Base-by-base conservation (phyloP, 2,329 filamentous ascomycete genomes). In the Sphaceloma murrayae region DNA sequence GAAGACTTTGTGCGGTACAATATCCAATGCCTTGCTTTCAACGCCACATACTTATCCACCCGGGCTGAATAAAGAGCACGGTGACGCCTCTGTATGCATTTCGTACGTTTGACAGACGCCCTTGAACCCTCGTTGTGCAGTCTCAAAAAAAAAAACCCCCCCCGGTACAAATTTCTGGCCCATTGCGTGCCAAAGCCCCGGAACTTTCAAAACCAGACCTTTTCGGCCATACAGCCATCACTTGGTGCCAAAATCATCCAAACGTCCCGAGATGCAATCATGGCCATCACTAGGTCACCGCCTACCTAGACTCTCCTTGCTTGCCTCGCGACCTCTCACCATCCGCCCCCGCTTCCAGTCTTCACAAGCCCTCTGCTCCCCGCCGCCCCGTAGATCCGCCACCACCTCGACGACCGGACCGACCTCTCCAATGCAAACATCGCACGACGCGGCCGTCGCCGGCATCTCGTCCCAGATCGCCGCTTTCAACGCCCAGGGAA, bases 401-500 rank as follows among this genome's bases (percentile, higher is more conserved):
- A 40, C 13, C 11, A 40, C 26, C 19, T 14, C 36, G 4, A 40
- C 22, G 4, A 40, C 36, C 5, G 19, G 43, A n/a, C n/a, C 62
- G 26, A 16, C 10, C 24, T 34, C 6, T 9, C 66, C 61, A 59
- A 64, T 14, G 55, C 57, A n/a, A n/a, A n/a, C n/a, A n/a, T n/a
- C n/a, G 16, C 66, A 74, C 52, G 56, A 64, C 44, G 55, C 60
- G 44, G 59, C 63, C 16, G 70, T 75, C 18, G 54, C 64, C 21
- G 52, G 56, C 33, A 68, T 75, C 22, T 64, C 70, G 5, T 56
- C 60, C 3, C 62, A 59, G 43, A 68, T 75, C 34, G 63, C 63
- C 40, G 54, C 61, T 9, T 76, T 74, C 57, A 67, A 75, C 55
- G 59, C 65, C 9, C 66, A 66, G 33, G 63, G 70, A 45, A 63